phyloP scores from a whole-genome alignment of 2,329 filamentous ascomycete species.

The Teratosphaeriaceae sp. region DNA sequence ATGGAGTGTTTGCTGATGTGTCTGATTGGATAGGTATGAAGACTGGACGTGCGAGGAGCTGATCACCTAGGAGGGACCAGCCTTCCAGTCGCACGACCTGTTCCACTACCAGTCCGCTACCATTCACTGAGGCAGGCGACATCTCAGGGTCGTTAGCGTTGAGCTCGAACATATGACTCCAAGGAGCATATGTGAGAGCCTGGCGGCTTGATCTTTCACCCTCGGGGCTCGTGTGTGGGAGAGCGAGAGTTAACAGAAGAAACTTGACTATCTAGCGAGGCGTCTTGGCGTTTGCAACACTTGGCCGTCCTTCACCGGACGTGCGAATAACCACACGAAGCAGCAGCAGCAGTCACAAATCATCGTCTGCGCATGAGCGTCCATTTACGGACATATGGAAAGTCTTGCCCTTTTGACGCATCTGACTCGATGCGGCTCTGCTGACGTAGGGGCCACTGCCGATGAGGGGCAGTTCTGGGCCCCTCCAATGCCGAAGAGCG shows the following conservation, averaged over 20 bases:
- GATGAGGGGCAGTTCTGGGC: neutral
- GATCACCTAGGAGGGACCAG: conserved; percentile 35
- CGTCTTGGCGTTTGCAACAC: conserved; percentile 5
- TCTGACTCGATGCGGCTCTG: conserved; percentile 2
- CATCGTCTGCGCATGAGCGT: no score
- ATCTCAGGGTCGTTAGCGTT: no score
- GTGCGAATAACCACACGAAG: no score
- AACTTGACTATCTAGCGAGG: conserved; percentile 4
- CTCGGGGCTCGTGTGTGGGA: no score
- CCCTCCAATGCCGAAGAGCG: neutral
- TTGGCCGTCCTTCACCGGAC: no score
- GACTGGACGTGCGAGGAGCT: conserved; percentile 99
- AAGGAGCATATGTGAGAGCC: no score
- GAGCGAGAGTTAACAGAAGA: neutral
- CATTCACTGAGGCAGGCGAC: no score
- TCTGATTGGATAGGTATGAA: conserved; percentile 64
- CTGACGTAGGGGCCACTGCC: conserved; percentile 6
- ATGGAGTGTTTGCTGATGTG: neutral
- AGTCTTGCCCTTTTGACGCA: conserved; percentile 3
- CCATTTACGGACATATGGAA: conserved; percentile 6
- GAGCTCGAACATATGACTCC: no score
- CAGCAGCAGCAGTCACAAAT: conserved; percentile 2
- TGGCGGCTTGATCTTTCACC: no score
- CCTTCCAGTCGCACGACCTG: conserved; percentile 1
- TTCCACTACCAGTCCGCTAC: neutral